A percentile compares a stretch with the other conserved stretches of the same genome.
Evolutionary conservation across 139 green algal species (phyloP).

Genomic region (Marvania coccoides): DNA sequence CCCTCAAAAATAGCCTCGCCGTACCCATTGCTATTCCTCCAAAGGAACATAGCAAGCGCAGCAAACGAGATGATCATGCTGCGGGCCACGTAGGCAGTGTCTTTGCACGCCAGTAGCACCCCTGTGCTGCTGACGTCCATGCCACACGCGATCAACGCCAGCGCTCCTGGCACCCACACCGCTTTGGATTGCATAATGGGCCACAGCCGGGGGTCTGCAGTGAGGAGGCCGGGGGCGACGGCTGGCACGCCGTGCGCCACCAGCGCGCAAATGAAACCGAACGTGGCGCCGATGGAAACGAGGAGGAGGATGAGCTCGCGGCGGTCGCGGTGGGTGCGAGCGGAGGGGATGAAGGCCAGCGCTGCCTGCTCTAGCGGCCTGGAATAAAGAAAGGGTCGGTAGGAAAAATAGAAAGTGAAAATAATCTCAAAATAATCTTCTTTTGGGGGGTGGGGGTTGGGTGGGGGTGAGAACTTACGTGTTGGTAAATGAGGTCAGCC

Average conservation of each 20-base stretch:
- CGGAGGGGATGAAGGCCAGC: constrained; percentile 46
- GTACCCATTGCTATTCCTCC: constrained; percentile 2
- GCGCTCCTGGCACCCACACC: constrained; percentile 19
- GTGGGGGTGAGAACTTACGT: no score
- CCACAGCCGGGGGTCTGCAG: constrained; percentile 43
- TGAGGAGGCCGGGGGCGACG: constrained; percentile 35
- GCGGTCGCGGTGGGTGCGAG: background rate
- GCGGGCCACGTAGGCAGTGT: constrained; percentile 31
- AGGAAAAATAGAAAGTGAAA: background rate
- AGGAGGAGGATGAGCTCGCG: constrained; percentile 22
- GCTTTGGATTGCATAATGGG: constrained; percentile 34
- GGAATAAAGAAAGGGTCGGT: background rate
- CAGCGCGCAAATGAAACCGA: constrained; percentile 18
- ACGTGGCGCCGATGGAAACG: constrained; percentile 12
- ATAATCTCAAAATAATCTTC: background rate
- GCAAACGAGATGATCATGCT: constrained; percentile 44
- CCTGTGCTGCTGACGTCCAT: constrained; percentile 50
- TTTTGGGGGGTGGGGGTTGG: no score
- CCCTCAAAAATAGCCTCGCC: constrained; percentile 17
- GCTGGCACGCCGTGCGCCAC: constrained; percentile 21
- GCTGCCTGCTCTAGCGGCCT: constrained; percentile 56
- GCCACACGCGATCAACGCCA: constrained; percentile 48
- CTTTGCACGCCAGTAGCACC: constrained; percentile 38
- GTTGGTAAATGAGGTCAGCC: constrained; percentile 45
- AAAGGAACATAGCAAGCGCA: constrained; percentile 38